phyloP scores from a whole-genome alignment of 2,329 filamentous ascomycete species.

The Sphaerulina vaccinii region DNA sequence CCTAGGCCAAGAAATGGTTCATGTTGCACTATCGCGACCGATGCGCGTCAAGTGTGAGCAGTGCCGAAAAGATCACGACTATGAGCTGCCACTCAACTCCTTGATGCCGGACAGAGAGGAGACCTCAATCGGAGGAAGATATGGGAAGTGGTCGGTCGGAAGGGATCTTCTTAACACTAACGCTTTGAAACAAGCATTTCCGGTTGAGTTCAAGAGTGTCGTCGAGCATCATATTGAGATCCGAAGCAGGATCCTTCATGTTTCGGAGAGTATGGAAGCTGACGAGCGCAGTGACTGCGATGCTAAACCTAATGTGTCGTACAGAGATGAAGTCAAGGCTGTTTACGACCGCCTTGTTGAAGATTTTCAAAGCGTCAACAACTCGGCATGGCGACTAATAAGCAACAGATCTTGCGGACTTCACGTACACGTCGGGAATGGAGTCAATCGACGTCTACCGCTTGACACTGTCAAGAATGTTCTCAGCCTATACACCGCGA shows the following conservation, averaged over 20 bases:
- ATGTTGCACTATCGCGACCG: constrained; percentile 7
- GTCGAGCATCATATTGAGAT: constrained; percentile 14
- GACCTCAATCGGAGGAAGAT: background rate
- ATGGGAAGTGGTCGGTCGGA: constrained; percentile 1
- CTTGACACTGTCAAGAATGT: constrained; percentile 33
- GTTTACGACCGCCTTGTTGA: constrained; percentile 18
- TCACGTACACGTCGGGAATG: constrained; percentile 37
- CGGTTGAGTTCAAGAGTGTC: background rate
- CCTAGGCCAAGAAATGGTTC: background rate
- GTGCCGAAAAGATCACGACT: constrained; percentile 3
- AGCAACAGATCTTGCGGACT: constrained; percentile 29
- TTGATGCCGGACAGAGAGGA: background rate
- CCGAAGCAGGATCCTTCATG: constrained; percentile 16
- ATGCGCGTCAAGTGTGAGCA: background rate
- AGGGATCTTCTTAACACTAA: background rate
- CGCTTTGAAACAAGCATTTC: background rate
- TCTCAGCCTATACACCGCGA: constrained; percentile 29
- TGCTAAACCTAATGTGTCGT: constrained; percentile 15
- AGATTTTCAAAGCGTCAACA: constrained; percentile 11
- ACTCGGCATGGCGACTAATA: constrained; percentile 22
- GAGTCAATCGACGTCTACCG: constrained; percentile 23
- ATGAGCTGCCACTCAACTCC: constrained; percentile 1
- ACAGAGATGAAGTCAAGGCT: constrained; percentile 19
- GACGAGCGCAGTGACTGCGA: background rate
- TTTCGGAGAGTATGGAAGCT: background rate